Evolutionary conservation across 1,284 basidiomycete species (phyloP).

Genomic region (Puccinia horiana): DNA sequence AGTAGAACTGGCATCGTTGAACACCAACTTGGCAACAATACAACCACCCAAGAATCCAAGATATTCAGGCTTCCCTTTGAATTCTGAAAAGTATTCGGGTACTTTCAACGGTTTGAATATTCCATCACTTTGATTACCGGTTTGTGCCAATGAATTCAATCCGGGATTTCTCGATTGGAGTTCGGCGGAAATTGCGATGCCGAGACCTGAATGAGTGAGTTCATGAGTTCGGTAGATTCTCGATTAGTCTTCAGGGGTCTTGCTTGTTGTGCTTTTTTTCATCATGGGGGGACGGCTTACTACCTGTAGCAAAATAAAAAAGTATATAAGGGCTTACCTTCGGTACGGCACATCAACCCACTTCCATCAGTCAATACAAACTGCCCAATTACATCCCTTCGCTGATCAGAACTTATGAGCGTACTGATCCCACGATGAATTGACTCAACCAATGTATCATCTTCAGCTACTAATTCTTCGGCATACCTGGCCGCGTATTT

Average conservation of each 20-base stretch:
- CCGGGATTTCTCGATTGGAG: constrained; percentile 27
- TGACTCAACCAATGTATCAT: constrained; percentile 22
- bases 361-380: constrained; percentile 33
- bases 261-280: background rate
- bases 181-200: constrained; percentile 15
- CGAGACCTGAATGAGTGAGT: constrained; percentile 20
- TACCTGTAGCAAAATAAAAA: background rate
- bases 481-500: constrained; percentile 35
- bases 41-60: constrained; percentile 38
- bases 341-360: constrained; percentile 43
- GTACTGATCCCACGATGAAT: constrained; percentile 24
- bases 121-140: background rate
- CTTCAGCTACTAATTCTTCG: constrained; percentile 3
- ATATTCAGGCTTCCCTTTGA: constrained; percentile 44
- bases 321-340: constrained; percentile 20
- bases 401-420: constrained; percentile 18
- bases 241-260: background rate
- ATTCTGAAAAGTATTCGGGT: constrained; percentile 49
- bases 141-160: constrained; percentile 4
- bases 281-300: background rate
- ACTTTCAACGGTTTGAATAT: constrained; percentile 36
- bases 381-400: constrained; percentile 30
- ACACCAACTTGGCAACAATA: constrained; percentile 43
- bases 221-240: background rate
- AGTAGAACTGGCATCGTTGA: constrained; percentile 33